Conservation (phyloP, 352 stramenopile species). For the Globisporangium nagaii region DNA sequence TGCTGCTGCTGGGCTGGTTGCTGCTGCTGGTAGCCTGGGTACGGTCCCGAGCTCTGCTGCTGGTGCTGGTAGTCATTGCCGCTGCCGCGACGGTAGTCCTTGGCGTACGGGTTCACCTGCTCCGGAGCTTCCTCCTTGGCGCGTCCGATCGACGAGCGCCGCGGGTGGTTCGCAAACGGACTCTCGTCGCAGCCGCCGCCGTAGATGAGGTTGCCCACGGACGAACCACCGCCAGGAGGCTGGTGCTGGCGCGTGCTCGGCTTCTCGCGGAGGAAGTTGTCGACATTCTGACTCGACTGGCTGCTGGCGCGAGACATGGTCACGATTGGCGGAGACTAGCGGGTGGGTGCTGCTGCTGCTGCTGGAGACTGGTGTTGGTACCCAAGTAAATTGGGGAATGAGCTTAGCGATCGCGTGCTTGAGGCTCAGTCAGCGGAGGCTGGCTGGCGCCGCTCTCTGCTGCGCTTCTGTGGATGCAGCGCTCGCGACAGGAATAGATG, state of each 20-base stretch:
- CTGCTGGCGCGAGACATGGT: conserved; percentile 53
- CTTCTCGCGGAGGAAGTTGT: conserved; percentile 78
- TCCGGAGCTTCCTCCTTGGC: conserved; percentile 54
- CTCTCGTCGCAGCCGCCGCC: conserved; percentile 48
- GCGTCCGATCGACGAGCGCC: conserved; percentile 20
- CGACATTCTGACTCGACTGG: conserved; percentile 70
- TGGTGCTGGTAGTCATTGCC: conserved; percentile 9
- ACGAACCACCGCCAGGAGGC: conserved; percentile 64
- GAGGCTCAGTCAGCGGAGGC: background rate
- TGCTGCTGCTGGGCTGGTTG: conserved; percentile 14
- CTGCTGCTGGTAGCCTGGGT: conserved; percentile 7
- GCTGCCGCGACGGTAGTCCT: conserved; percentile 27
- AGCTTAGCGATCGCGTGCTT: conserved; percentile 6
- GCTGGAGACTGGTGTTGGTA: background rate
- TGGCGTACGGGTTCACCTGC: conserved; percentile 41
- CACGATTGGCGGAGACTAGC: background rate
- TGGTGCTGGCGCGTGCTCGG: conserved; percentile 69
- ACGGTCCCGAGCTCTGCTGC: conserved; percentile 10
- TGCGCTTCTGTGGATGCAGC: background rate
- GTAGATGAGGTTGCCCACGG: conserved; percentile 70
- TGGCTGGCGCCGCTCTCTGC: background rate
- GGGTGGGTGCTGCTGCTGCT: conserved; percentile 1
- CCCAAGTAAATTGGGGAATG: conserved; percentile 26
- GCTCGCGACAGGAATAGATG: background rate
- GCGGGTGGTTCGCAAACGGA: conserved; percentile 47